Conservation (phyloP, 164 flowering plant species). For the Berberis thunbergii region DNA sequence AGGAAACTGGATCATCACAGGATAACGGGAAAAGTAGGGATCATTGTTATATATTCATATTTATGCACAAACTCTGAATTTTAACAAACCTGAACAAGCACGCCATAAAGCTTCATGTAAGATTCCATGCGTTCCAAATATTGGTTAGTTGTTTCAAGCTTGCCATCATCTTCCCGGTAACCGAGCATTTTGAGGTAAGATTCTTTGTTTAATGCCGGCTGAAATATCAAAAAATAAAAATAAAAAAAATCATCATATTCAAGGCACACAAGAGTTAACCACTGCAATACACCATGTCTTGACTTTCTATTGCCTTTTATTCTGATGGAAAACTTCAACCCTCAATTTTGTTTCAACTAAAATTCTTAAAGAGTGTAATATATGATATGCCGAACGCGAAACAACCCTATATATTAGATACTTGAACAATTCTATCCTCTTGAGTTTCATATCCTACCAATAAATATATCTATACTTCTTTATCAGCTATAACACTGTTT, state of each 20-base stretch:
- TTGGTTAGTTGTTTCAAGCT: constrained; percentile 40
- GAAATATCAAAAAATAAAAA: constrained; percentile 7
- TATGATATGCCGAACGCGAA: no score
- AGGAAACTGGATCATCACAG: neutral
- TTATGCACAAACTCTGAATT: neutral
- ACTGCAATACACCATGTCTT: neutral
- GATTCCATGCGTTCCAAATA: constrained; percentile 47
- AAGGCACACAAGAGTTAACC: neutral
- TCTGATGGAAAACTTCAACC: no score
- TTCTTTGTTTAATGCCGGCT: constrained; percentile 57
- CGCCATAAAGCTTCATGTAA: constrained; percentile 76
- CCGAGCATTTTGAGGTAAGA: constrained; percentile 65
- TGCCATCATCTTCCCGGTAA: constrained; percentile 54
- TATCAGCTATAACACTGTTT: no score
- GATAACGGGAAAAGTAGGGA: neutral
- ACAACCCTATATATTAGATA: no score
- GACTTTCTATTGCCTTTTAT: no score
- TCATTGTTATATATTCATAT: neutral
- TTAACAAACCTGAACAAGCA: constrained; percentile 66
- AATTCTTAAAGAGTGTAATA: no score
- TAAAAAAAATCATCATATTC: neutral
- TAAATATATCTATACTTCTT: no score
- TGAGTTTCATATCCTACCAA: no score
- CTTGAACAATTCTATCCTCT: no score
- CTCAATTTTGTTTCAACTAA: no score